Evolutionary conservation across 2,329 filamentous ascomycete species (phyloP), one percentile per base, ranked within the genome.

Genomic region (Diaporthe destruens): DNA sequence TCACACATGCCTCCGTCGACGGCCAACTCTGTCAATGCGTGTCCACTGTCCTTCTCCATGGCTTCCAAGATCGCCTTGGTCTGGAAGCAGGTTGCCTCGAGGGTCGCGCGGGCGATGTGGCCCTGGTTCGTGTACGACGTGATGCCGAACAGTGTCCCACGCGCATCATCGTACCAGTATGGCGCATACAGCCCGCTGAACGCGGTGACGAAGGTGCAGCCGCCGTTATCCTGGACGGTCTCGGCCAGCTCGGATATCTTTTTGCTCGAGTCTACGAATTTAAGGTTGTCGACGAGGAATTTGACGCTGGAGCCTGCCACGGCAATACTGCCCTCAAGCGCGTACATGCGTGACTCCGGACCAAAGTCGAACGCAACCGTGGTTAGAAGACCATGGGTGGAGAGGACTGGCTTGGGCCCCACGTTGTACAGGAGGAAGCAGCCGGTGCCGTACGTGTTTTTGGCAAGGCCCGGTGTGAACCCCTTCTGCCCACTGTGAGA

Each of bases 121-220:
- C 94, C 94, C 77, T 91, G 91, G 79, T 94, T 88, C 0, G 95
- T 98, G 83, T 95, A 92, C 77, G 95, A 92, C 0, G 94, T 96
- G 75, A 97, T 92, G 55, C 94, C 94, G 78, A 96, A 95, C 70
- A 96, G 90, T 5, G 95, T 97, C 73, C 95, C 95, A 80, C 95
- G 92, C 23, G 94, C 94, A 82, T 97, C 94, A 79, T 97, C 94
- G 74, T 97, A 96, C 95, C 95, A 98, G 82, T 98, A 97, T 0
- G 95, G 95, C 1, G 95, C 95, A 80, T 97, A 97, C 3, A 98
- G 87, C 68, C 95, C 95, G 81, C 92, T 95, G 80, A 98, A 98
- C 0, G 95, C 95, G 3, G 95, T 97, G 73, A 98, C 95, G 77
- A 98, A 91, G 25, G 95, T 90, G 71, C 95, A 92, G 9, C 95